phyloP scores from a whole-genome alignment of 495 filamentous ascomycete genomes.

The Trichoderma gamsii region DNA sequence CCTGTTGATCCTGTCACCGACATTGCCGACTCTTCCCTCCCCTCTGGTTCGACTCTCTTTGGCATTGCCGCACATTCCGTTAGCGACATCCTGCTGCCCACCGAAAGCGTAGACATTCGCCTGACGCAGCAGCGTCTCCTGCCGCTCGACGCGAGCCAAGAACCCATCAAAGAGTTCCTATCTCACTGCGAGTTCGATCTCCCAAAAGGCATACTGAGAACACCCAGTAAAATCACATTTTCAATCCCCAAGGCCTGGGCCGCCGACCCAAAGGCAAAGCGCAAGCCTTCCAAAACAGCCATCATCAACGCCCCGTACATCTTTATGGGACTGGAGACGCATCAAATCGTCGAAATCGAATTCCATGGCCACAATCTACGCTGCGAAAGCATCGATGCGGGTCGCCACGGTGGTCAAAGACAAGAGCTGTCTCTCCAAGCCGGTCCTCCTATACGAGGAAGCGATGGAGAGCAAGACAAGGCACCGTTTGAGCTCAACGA shows the following conservation, averaged over 20 bases:
- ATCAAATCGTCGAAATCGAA: conserved; percentile 29
- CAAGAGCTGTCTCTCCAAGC: conserved; percentile 41
- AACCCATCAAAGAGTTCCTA: conserved; percentile 34
- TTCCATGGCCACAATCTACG: conserved; percentile 34
- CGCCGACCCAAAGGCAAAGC: background rate
- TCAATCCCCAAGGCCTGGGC: background rate
- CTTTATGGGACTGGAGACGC: conserved; percentile 41
- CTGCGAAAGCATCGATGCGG: conserved; percentile 42
- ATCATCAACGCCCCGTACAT: conserved; percentile 33
- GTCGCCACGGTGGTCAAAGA: conserved; percentile 34
- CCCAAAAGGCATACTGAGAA: conserved; percentile 28
- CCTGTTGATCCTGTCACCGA: conserved; percentile 22
- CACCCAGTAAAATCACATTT: conserved; percentile 24
- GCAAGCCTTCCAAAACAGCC: background rate
- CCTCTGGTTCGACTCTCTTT: conserved; percentile 21
- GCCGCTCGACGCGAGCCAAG: conserved; percentile 18
- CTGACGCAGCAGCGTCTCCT: conserved; percentile 31
- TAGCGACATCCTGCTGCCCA: conserved; percentile 34
- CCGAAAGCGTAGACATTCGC: conserved; percentile 33
- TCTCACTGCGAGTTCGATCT: conserved; percentile 30
- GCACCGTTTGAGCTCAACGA: background rate
- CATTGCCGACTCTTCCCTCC: conserved; percentile 19
- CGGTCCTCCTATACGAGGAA: conserved; percentile 14
- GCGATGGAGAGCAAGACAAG: background rate
- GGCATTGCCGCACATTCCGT: conserved; percentile 20